phyloP scores from a whole-genome alignment of 2,329 filamentous ascomycete species.

The Cercospora sp. region DNA sequence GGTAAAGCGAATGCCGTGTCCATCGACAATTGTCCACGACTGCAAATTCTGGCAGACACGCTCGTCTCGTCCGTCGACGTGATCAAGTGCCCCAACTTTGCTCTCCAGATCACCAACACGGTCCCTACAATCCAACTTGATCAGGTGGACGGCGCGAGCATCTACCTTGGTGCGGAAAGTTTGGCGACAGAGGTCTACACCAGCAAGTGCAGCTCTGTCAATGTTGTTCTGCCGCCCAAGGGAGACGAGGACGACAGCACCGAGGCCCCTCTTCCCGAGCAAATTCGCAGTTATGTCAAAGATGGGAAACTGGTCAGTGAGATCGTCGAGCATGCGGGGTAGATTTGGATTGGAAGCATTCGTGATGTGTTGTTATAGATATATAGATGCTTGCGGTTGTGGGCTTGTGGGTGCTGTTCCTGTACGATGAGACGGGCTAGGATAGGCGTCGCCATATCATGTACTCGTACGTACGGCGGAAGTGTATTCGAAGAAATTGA shows the following conservation, averaged over 20 bases:
- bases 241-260: constrained; percentile 73
- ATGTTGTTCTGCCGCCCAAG: constrained; percentile 76
- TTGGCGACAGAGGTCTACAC: constrained; percentile 78
- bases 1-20: constrained; percentile 98
- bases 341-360: background rate
- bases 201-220: constrained; percentile 83
- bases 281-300: constrained; percentile 79
- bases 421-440: background rate
- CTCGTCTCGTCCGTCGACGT: constrained; percentile 90
- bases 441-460: background rate
- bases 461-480: background rate
- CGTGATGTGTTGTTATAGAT: background rate
- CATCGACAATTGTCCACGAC: constrained; percentile 81
- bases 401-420: background rate
- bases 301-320: constrained; percentile 80
- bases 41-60: constrained; percentile 84
- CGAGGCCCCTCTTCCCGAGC: constrained; percentile 84
- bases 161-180: constrained; percentile 84
- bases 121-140: constrained; percentile 89
- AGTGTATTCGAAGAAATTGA: background rate
- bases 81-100: constrained; percentile 93
- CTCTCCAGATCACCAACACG: constrained; percentile 74
- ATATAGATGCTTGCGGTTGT: background rate
- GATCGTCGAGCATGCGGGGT: constrained; percentile 89
- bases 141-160: constrained; percentile 83